Base-by-base conservation (phyloP, 331 rosid species). In the Cydonia oblonga region DNA sequence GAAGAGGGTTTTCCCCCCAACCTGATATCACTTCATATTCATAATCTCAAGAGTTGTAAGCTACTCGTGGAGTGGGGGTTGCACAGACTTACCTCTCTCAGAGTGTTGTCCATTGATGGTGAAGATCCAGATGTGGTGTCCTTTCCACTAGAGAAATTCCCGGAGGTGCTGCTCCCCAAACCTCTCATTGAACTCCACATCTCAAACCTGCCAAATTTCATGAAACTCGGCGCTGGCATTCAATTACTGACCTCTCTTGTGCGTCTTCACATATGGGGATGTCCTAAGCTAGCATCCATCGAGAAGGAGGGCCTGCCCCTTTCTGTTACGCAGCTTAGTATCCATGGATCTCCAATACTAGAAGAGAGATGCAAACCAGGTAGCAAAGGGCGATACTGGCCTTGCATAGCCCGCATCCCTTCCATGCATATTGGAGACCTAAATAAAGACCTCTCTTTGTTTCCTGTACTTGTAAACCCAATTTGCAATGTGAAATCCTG, bases 281-380 rank as follows among this genome's bases (percentile, higher is more conserved):
- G 70, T 9, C 53, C 70, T 25, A 66, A 66, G 32, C 32, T 66
- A 66, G 14, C 28, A 16, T 66, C 33, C n/a, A 66, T 66, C 7
- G 62, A 71, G 56, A 28, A 28, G 5, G 61, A 26, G 24, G 71
- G 80, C 8, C 70, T 66, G 10, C 75, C 74, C 35, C 75, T 61
- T 20, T 71, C 75, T 23, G 75, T 81, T 46, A 52, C 49, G 38
- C 67, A 75, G 33, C 72, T 71, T 22, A 22, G 32, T 66, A 4
- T 40, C 33, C 0, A 9, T 3, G 13, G 24, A 1, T 40, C 54
- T 40, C 70, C 33, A 14, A 29, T 38, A 13, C 56, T 66, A 66
- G 22, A 66, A 66, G 56, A 13, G 70, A 40, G 56, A 23, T 66
- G 70, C 70, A 40, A 35, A 64, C 69, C 70, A 40, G 44, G 44